Base-by-base conservation (phyloP, 805 yeast genomes). In the Candida hungchunana region DNA sequence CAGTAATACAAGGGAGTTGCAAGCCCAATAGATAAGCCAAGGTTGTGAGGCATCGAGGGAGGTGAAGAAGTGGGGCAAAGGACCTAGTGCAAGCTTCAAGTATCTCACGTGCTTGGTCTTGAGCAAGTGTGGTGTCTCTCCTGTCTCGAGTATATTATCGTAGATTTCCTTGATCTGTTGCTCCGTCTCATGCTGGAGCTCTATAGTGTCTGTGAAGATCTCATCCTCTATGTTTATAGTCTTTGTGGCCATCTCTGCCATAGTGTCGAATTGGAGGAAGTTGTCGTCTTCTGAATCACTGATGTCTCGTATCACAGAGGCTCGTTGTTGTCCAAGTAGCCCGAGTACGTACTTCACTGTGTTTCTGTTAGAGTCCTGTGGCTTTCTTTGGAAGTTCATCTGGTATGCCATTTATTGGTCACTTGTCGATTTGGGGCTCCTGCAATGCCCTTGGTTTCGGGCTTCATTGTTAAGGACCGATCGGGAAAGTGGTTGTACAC, bases 1-100 rank as follows among this genome's bases (percentile, higher is more conserved):
- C 19, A 81, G 43, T 1, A 77, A 36, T 3, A 55, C 47, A 29
- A 69, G 48, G 0, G 79, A 67, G 53, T 86, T 87, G 29, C 73
- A 54, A 6, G 81, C 60, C 98, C 98, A 93, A 55, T 83, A 90
- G 1, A 84, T 40, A 51, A 90, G 62, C 97, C 97, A 93, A 0
- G 95, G 79, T 42, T 82, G 88, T n/a, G 93, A 83, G 0, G 97
- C 93, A 58, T 90, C 97, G 31, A 86, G 64, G 0, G 71, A 70
- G 4, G 57, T 37, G 38, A 55, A 46, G 38, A 41, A 28, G 15
- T 37, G 26, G 2, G 58, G 58, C 6, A 54, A 25, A 6, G 31
- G 36, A 4, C 51, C 50, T n/a, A 51, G 25, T 0, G 53, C 46
- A 42, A 39, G 34, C 13, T 32, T 42, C 9, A 48, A 24, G 19